Evolutionary conservation across 208 protist genomes (phyloP), one percentile per base, ranked within the genome.

Genomic region (Leishmania guyanensis): DNA sequence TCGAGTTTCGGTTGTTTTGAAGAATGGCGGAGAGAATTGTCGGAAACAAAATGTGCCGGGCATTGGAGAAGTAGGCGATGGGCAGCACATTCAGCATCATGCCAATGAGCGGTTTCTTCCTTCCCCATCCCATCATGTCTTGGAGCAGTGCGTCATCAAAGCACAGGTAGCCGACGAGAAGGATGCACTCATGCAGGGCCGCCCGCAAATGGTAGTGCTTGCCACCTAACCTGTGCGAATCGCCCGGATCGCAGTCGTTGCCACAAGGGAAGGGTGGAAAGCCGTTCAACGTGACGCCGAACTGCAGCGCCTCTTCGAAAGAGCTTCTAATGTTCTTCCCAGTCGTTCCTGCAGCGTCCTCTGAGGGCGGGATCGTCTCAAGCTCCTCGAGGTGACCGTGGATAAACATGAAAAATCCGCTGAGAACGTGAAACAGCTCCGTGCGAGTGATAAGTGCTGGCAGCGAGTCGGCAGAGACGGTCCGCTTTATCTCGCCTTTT

Each of bases 71-170:
- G 81, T 97, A 97, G 43, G 92, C 84, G 73, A 93, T 91, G 22
- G 94, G 94, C 64, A 97, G 84, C 39, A 89, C 85, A 46, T 80
- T 88, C 22, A 96, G 75, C 53, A 97, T 86, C 51, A 77, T 90
- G 26, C 86, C 88, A 17, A 97, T 77, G 14, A 97, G 82, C 43
- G 91, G 84, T 70, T 89, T 91, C 36, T 79, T 84, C 75, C 93
- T 94, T 1, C 94, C 94, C 93, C 94, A 97, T 3, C 85, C 80
- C 80, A 97, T 85, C 84, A 96, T 95, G n/a, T 93, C 91, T 84
- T 96, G 91, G 64, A 96, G 85, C 56, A 73, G 79, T 48, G 78
- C 79, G 80, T 97, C 90, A 64, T 95, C 91, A 17, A 97, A 81
- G 71, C 88, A 95, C 20, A 97, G 85, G 77, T 97, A 97, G 16